Base-by-base conservation (phyloP, 2,329 filamentous ascomycete genomes). In the Monosporascus sp. region DNA sequence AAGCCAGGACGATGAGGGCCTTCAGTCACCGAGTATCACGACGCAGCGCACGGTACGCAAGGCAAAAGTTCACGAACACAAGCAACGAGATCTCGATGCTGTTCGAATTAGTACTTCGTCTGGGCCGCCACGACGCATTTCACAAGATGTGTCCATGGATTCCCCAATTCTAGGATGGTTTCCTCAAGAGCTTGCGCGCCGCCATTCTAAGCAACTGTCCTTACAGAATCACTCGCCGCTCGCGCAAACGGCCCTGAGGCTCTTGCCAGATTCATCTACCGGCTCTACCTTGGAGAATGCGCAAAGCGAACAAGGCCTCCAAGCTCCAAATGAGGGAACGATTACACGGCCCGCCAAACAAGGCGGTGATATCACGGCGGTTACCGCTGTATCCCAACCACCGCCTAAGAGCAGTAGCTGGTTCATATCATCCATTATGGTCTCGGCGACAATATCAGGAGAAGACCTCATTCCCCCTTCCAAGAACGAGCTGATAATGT, bases 141-240 rank as follows among this genome's bases (percentile, higher is more conserved):
- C 48, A 37, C 50, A 24, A 17, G 37, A n/a, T 3, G 50, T 55
- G 9, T 52, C 54, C 5, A 57, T 55, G 20, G 60, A 61, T 51
- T 66, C 64, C 2, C 62, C 64, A 7, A 43, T 65, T 9, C 50
- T 64, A 9, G 63, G 63, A n/a, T 59, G 58, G 51, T 63, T 63
- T 31, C 19, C 58, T 8, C 14, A 52, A 37, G 55, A 51, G 47
- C 19, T 35, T 35, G 31, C 11, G 31, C 31, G 11, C 31, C 31
- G 31, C 31, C 31, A 35, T 14, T 35, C 48, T 24, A 22, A 56
- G n/a, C 50, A 20, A 17, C 40, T 55, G 35, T 47, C 50, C 9
- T 16, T 20, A 4, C 54, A 50, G 24, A 49, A 45, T 46, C 26
- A 48, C 37, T 58, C 55, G 9, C 49, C 50, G 45, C 16, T 57